Conservation (phyloP, 768 basidiomycete species). For the Tephrocybe rancida region DNA sequence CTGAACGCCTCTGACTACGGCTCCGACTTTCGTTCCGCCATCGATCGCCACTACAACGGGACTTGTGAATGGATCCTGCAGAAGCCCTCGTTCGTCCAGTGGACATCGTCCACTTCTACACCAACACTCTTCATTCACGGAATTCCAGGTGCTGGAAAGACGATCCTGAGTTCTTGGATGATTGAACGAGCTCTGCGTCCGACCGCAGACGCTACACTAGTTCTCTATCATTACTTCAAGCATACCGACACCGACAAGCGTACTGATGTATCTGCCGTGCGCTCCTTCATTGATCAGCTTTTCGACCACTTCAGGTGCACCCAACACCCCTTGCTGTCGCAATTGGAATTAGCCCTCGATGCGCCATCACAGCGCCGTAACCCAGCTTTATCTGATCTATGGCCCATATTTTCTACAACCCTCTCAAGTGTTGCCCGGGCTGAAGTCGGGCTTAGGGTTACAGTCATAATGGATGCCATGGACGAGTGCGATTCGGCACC, state of each 20-base stretch:
- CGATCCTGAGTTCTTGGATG: conserved; percentile 7
- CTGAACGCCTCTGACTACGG: conserved; percentile 1
- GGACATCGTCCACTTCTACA: not conserved
- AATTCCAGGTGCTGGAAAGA: conserved; percentile 3
- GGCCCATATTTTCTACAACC: not conserved
- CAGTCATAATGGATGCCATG: not conserved
- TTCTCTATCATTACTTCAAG: conserved; percentile 7
- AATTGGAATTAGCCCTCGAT: not conserved
- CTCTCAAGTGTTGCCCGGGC: not conserved
- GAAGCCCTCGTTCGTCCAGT: not conserved
- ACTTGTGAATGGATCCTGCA: conserved; percentile 9
- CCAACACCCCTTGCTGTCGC: not conserved
- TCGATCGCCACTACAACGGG: conserved; percentile 1
- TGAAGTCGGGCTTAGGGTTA: not conserved
- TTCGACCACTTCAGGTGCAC: not conserved
- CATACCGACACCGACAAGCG: not conserved
- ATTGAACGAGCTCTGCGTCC: not conserved
- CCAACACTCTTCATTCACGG: conserved; percentile 1
- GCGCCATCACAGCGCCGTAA: too few relatives aligned
- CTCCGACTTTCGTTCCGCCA: not conserved
- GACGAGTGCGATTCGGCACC: not conserved
- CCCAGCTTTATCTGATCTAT: not conserved
- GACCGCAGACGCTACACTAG: not conserved
- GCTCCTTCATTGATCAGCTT: conserved; percentile 1
- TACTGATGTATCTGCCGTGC: not conserved